These are phyloP conservation scores for Verbascum thapsus DNA, from an alignment of 257 asterid genomes.

Conservation along the genomic window DNA sequence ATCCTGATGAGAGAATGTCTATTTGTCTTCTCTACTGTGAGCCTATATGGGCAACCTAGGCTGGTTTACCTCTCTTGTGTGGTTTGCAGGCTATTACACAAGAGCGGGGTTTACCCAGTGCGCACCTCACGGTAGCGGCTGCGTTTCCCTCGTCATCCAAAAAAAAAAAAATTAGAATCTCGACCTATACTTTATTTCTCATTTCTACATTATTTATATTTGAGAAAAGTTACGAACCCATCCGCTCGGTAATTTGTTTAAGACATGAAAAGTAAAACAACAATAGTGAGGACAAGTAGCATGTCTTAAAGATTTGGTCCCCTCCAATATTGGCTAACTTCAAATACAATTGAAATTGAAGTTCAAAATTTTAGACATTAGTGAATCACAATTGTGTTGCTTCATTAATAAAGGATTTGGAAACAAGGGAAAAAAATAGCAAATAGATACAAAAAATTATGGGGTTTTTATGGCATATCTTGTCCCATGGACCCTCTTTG, in stretches of 20 bases:
- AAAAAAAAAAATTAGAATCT: no score
- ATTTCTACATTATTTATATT: no score
- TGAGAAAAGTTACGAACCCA: no score
- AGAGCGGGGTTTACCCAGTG: no score
- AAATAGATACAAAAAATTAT: conserved; percentile 38
- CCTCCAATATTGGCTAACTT: conserved; percentile 45
- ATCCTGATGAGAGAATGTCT: no score
- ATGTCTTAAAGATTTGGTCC: conserved; percentile 55
- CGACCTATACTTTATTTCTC: no score
- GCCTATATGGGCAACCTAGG: no score
- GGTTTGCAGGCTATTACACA: no score
- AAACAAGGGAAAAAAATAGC: conserved; percentile 10
- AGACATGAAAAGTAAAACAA: conserved; percentile 35
- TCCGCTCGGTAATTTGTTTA: conserved; percentile 28
- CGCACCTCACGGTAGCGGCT: no score
- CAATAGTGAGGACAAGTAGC: conserved; percentile 59
- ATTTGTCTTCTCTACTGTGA: no score
- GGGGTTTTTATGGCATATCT: conserved; percentile 36
- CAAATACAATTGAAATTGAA: conserved; percentile 13
- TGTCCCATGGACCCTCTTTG: conserved; percentile 46
- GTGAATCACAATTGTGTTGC: conserved; percentile 37
- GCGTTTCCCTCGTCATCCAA: no score
- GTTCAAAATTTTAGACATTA: conserved; percentile 15
- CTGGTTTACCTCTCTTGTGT: no score
- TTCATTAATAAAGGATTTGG: conserved; percentile 31